Evolutionary conservation across 2,329 filamentous ascomycete species (phyloP).

Genomic region (Plectosphaerella cucumerina): DNA sequence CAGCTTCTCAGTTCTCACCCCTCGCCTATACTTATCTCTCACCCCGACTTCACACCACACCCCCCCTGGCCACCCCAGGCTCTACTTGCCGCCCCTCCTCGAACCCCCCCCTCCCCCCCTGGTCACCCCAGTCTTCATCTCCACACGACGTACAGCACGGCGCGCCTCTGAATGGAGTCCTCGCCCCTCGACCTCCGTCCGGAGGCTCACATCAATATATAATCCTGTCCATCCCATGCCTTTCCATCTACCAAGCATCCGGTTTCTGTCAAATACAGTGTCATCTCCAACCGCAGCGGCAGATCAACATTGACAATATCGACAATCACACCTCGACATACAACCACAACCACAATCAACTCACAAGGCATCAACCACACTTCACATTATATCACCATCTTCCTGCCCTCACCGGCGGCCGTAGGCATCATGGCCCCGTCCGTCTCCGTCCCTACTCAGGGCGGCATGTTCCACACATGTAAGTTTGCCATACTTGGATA

Average conservation of each 20-base stretch:
- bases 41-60: background rate
- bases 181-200: background rate
- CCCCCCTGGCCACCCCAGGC: too few species aligned
- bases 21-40: background rate
- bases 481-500: background rate
- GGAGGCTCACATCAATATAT: background rate
- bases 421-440: conserved; percentile 11
- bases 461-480: conserved; percentile 15
- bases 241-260: background rate
- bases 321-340: background rate
- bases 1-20: background rate
- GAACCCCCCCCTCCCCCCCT: conserved; percentile 1
- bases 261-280: background rate
- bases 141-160: background rate
- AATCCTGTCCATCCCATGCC: background rate
- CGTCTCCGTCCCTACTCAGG: conserved; percentile 11
- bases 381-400: background rate
- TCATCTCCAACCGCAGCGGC: background rate
- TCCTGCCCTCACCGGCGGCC: background rate
- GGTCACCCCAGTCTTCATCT: background rate
- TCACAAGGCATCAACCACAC: background rate
- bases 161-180: background rate
- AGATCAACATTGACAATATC: background rate
- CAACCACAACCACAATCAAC: background rate
- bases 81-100: background rate